Percentiles rank a stretch among this genome's conserved stretches.
Evolutionary conservation across 1,139 yeast species (phyloP).

Genomic region (Maudiozyma humilis): DNA sequence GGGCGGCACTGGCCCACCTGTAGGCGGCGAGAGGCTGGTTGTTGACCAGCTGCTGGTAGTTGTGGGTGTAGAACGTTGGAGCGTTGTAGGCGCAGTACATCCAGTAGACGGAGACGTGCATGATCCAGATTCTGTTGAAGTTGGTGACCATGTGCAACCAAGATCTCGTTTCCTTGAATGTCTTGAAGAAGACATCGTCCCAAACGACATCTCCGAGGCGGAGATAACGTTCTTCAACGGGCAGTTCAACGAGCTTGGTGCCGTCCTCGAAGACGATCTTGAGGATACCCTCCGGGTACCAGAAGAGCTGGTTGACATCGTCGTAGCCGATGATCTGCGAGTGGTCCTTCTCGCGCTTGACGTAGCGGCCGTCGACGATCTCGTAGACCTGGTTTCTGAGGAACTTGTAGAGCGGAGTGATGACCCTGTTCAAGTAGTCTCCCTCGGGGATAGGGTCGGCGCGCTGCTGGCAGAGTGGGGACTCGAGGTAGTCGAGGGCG

Average conservation of each 20-base stretch:
- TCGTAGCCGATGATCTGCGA: constrained; percentile 91
- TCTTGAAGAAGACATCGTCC: constrained; percentile 89
- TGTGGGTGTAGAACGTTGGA: constrained; percentile 79
- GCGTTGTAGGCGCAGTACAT: constrained; percentile 91
- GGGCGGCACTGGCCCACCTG: constrained; percentile 85
- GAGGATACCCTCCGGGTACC: constrained; percentile 98
- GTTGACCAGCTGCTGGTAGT: constrained; percentile 74
- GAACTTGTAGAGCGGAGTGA: constrained; percentile 85
- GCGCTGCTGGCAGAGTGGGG: constrained; percentile 87
- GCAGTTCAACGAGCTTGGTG: constrained; percentile 80
- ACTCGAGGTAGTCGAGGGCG: constrained; percentile 77
- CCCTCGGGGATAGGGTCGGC: constrained; percentile 92
- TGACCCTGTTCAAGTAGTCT: constrained; percentile 82
- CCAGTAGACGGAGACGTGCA: constrained; percentile 86
- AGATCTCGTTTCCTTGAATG: constrained; percentile 92
- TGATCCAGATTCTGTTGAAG: constrained; percentile 96
- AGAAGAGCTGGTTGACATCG: constrained; percentile 94
- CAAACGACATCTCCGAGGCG: constrained; percentile 89
- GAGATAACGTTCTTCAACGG: constrained; percentile 79
- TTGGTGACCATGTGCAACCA: constrained; percentile 95
- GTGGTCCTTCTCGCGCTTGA: constrained; percentile 95
- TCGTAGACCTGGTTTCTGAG: constrained; percentile 93
- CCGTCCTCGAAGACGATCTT: constrained; percentile 89
- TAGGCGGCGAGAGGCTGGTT: constrained; percentile 82
- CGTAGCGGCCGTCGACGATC: constrained; percentile 87